A percentile compares a stretch with the other conserved stretches of the same genome.
These are phyloP conservation scores for Oenanthe javanica DNA, from an alignment of 140 eudicot genomes.

Conservation along the genomic window DNA sequence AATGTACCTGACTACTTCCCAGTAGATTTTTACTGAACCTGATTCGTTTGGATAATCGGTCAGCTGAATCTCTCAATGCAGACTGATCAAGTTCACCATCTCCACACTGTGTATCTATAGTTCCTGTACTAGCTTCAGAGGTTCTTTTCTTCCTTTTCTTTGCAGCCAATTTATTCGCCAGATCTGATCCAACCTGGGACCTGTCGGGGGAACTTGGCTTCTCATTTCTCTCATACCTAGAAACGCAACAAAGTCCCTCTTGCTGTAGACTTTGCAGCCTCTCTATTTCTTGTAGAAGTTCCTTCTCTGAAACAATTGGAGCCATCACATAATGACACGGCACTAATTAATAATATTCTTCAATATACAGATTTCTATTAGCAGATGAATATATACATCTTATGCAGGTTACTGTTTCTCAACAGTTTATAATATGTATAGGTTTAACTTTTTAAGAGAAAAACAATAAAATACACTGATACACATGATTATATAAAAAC, in stretches of 20 bases:
- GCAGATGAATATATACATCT: too few species aligned
- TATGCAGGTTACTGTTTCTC: background rate
- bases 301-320: conserved; percentile 36
- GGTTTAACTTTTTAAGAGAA: background rate
- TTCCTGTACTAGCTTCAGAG: conserved; percentile 20
- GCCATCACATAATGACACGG: background rate
- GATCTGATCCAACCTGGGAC: conserved; percentile 27
- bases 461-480: background rate
- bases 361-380: background rate
- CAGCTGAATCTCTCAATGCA: conserved; percentile 9
- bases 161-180: conserved; percentile 3
- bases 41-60: conserved; percentile 11
- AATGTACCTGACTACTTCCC: conserved; percentile 36
- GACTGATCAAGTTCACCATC: conserved; percentile 17
- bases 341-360: background rate
- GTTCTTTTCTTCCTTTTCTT: conserved; percentile 36
- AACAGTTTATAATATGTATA: background rate
- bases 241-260: conserved; percentile 20
- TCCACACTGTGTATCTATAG: conserved; percentile 14
- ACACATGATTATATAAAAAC: background rate
- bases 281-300: conserved; percentile 60
- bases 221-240: conserved; percentile 18
- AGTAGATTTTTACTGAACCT: conserved; percentile 14
- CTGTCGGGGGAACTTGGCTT: conserved; percentile 18
- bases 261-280: conserved; percentile 31